Base-by-base conservation (phyloP, 2,329 filamentous ascomycete genomes). In the Nemania abortiva region DNA sequence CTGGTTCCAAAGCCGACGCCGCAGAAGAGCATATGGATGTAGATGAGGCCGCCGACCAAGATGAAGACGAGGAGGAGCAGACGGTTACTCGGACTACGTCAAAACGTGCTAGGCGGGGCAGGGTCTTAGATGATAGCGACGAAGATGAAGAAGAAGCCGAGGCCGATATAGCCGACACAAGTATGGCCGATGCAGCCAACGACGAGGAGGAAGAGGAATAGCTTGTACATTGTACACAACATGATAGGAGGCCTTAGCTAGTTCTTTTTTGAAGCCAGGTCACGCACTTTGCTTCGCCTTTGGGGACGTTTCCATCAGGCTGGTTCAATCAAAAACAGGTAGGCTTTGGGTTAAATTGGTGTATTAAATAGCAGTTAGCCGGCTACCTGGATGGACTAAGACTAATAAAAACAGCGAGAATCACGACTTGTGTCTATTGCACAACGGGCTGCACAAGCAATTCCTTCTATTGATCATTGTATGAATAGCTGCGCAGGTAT, bases 41-140 rank as follows among this genome's bases (percentile, higher is more conserved):
- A 1, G 87, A 89, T 69, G 80, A 82, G 22, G 75, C 79, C 11
- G 77, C 74, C 6, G 74, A 77, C n/a, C 75, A 81, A 34, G 82
- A 85, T 6, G 84, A 84, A 15, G 85, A 87, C 6, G 87, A 85
- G 0, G 85, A 86, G 0, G 85, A 88, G 1, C 87, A 86, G 2
- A 85, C 80, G 22, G 80, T 82, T 27, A 78, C 68, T 10, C 65
- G 70, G 31, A 55, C 80, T 61, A 76, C 75, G 54, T 74, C 70
- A 72, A 65, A 87, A 78, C 82, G 86, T 63, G 79, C 82, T 20
- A 81, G 87, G 42, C 81, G 87, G 52, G 86, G 84, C 22, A 81
- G 86, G 42, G 84, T 88, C 31, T 77, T 88, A 61, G 81, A 82
- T 47, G 86, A 88, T 62, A 87, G 85, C 59, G 86, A 88, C 57